These are phyloP conservation scores for Phytophthora pistaciae DNA, from an alignment of 352 stramenopile species.

Conservation along the genomic window DNA sequence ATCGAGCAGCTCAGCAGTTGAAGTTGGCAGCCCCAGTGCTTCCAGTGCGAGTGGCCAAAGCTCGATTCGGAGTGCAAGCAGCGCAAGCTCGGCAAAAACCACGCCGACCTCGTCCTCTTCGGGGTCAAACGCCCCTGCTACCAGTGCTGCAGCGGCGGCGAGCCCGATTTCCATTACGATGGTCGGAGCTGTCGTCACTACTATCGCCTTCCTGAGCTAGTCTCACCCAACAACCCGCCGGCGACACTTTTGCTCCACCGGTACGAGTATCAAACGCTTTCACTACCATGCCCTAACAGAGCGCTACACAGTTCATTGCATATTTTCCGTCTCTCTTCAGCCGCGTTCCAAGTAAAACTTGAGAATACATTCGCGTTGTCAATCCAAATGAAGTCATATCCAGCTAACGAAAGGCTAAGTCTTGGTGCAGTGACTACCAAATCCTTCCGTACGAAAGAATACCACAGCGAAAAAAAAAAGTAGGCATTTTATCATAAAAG, in stretches of 20 bases:
- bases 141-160: neutral
- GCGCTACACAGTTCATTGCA: neutral
- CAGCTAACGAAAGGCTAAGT: neutral
- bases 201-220: conserved; percentile 7
- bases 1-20: conserved; percentile 5
- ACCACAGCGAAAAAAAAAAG: neutral
- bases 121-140: neutral
- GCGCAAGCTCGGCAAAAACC: neutral
- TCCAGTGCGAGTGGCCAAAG: conserved; percentile 1
- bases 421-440: neutral
- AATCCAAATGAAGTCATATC: neutral
- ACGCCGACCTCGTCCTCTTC: conserved; percentile 1
- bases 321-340: neutral
- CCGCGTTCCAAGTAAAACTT: neutral
- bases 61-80: conserved; percentile 7
- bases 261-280: neutral
- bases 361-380: neutral
- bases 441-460: neutral
- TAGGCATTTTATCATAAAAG: neutral
- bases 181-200: neutral
- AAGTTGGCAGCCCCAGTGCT: conserved; percentile 13
- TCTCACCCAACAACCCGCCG: neutral
- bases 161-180: neutral
- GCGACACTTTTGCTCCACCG: neutral
- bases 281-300: neutral